Percentiles rank a stretch among this genome's conserved stretches.
Conservation (phyloP, 208 protist species). For the Wallacemonas sp. region DNA sequence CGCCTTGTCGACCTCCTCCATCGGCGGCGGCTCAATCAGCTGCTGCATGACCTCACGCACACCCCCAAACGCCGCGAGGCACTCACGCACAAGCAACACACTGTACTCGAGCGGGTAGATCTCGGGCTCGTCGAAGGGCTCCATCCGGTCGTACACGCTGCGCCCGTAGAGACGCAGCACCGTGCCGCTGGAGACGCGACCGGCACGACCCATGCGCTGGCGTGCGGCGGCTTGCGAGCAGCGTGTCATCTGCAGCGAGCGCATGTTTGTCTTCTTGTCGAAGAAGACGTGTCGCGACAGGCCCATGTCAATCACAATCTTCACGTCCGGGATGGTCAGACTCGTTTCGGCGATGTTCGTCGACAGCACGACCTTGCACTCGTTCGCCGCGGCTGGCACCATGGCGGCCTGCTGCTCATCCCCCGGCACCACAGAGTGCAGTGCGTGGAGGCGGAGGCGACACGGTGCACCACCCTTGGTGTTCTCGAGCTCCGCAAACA, state of each 20-base stretch:
- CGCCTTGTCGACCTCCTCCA: conserved; percentile 13
- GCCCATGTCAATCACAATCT: conserved; percentile 88
- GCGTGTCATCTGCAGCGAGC: conserved; percentile 14
- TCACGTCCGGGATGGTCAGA: conserved; percentile 90
- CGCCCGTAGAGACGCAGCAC: conserved; percentile 92
- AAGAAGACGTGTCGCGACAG: conserved; percentile 18
- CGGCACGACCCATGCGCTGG: conserved; percentile 97
- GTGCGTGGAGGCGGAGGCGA: conserved; percentile 14
- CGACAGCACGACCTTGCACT: conserved; percentile 83
- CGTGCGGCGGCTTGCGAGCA: conserved; percentile 84
- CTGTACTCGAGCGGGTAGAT: conserved; percentile 29
- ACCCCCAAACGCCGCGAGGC: conserved; percentile 18
- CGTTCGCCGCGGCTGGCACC: conserved; percentile 9
- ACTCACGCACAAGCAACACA: conserved; percentile 23
- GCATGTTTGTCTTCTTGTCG: conserved; percentile 23
- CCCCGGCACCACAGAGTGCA: conserved; percentile 22
- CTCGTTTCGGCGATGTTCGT: conserved; percentile 96
- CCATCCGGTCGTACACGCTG: conserved; percentile 10
- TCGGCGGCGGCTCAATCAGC: conserved; percentile 24
- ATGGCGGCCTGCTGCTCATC: conserved; percentile 20
- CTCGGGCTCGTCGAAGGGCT: conserved; percentile 27
- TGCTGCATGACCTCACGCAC: conserved; percentile 21
- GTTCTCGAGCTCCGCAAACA: conserved; percentile 15
- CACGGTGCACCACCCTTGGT: background rate
- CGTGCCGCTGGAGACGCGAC: conserved; percentile 91